phyloP scores from a whole-genome alignment of 352 stramenopile species.

The Thalassiosira gravida region DNA sequence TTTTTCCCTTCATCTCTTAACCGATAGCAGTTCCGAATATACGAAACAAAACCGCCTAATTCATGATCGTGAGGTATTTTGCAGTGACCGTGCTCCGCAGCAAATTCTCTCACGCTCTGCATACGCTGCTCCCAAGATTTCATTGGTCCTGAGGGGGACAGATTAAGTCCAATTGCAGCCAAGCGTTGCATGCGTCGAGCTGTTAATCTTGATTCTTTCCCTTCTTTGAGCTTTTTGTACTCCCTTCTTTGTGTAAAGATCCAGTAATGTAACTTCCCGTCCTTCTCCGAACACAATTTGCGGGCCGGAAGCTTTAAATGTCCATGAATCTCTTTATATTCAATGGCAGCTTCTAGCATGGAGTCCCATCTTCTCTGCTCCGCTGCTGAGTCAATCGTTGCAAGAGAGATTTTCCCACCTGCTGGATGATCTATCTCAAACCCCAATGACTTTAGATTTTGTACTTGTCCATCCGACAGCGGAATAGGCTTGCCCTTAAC shows the following conservation, averaged over 20 bases:
- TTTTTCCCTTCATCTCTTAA: slow-evolving; percentile 48
- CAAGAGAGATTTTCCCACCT: background rate
- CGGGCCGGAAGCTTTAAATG: background rate
- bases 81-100: slow-evolving; percentile 53
- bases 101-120: slow-evolving; percentile 47
- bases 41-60: slow-evolving; percentile 38
- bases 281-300: background rate
- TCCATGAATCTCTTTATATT: slow-evolving; percentile 11
- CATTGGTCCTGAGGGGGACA: slow-evolving; percentile 31
- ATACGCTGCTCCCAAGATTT: slow-evolving; percentile 53
- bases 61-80: slow-evolving; percentile 44
- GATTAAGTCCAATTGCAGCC: slow-evolving; percentile 48
- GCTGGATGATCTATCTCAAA: background rate
- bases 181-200: slow-evolving; percentile 36
- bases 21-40: slow-evolving; percentile 44
- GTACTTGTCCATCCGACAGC: background rate
- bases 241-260: background rate
- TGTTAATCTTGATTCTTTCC: background rate
- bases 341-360: background rate
- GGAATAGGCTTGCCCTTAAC: background rate
- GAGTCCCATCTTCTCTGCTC: background rate
- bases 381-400: background rate
- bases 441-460: slow-evolving; percentile 9
- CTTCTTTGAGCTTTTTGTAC: slow-evolving; percentile 5
- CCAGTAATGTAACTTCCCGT: background rate